Conservation (phyloP, 169 alveolate species). For the Toxoplasma gondii region DNA sequence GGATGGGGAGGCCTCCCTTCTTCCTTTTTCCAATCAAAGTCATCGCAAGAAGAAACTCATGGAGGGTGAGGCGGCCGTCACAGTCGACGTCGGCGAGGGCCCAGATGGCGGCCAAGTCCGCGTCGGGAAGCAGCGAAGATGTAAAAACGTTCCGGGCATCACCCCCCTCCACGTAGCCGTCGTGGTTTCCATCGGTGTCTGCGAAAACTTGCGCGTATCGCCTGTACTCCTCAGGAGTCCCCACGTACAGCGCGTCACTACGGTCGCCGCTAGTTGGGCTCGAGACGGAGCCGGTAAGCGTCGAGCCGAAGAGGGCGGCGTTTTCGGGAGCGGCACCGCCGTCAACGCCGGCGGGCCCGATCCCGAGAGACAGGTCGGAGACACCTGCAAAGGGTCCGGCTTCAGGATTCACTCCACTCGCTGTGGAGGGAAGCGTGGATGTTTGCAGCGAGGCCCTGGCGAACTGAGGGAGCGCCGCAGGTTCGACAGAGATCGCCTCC, state of each 20-base stretch:
- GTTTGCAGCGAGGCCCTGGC: not conserved
- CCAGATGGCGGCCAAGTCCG: slow-evolving; percentile 9
- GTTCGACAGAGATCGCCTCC: slow-evolving; percentile 5
- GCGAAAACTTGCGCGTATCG: slow-evolving; percentile 1
- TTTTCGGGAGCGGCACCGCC: not conserved
- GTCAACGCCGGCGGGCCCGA: not conserved
- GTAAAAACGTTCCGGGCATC: not conserved
- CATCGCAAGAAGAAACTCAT: slow-evolving; percentile 8
- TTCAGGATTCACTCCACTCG: not conserved
- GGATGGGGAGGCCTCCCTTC: not conserved
- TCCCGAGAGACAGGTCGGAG: not conserved
- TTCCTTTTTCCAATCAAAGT: not conserved
- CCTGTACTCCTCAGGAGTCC: not conserved
- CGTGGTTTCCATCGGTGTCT: not conserved
- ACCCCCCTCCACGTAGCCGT: not conserved
- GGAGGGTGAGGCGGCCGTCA: not conserved
- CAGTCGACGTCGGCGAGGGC: not conserved
- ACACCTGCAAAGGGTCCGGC: not conserved
- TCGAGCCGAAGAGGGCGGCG: not conserved
- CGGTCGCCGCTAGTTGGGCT: not conserved
- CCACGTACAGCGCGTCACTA: not conserved
- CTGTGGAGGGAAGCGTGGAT: not conserved
- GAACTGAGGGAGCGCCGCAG: not conserved
- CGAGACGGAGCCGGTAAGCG: not conserved
- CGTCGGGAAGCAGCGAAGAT: not conserved